Base-by-base conservation (phyloP, 2,329 filamentous ascomycete genomes). In the Nemania diffusa region DNA sequence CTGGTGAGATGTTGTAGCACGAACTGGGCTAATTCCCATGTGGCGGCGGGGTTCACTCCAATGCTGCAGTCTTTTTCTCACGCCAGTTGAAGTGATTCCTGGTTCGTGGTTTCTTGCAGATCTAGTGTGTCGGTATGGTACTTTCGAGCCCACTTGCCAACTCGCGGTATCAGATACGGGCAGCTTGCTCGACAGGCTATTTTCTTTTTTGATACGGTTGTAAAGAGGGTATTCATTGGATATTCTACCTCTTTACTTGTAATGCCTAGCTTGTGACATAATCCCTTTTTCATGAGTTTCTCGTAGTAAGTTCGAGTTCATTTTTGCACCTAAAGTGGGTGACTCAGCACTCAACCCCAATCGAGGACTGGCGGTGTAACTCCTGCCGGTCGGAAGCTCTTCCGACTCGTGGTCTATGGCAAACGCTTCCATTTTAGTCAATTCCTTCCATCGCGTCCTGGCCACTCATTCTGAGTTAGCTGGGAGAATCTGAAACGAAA, bases 301-400 rank as follows among this genome's bases (percentile, higher is more conserved):
- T 64, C 53, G 57, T 64, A 63, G 61, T 57, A 69, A 64, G 53
- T 65, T 62, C 63, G 48, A 66, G 55, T 72, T 74, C n/a, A 60
- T 50, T 52, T 67, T 65, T 42, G 40, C 40, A 50, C 24, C 32
- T 72, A 63, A 57, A 40, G 71, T 57, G 68, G 62, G 48, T 65
- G 70, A 50, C 52, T 64, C 60, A 66, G 64, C 65, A 26, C 53
- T 59, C 60, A 73, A 65, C 64, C 64, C 74, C 64, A 71, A 70
- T 68, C 68, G 68, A 72, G 55, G 71, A 61, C 44, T 72, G 69
- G 73, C 73, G 74, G 71, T 76, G 74, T 74, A 71, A 67, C 66
- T 48, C 68, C 60, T 69, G 71, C 40, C 62, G 69, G 32, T 62
- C 69, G 72, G 72, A 64, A 71, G 60, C 59, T 66, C 68, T 69